A percentile compares a stretch with the other conserved stretches of the same genome.
Evolutionary conservation across 148 eudicot species (phyloP).

Genomic region (Diospyros kaki): DNA sequence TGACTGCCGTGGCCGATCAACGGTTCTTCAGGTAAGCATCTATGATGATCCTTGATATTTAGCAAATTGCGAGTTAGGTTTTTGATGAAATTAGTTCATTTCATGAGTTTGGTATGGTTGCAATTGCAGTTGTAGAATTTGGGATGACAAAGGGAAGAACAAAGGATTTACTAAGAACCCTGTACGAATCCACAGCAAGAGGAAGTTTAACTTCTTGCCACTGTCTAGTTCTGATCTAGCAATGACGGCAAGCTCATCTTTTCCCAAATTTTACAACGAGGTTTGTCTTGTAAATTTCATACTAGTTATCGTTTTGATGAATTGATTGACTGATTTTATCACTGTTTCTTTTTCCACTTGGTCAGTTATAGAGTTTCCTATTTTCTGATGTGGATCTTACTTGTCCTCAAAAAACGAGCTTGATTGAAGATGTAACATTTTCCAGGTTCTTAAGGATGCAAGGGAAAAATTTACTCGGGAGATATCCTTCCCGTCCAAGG

Average conservation of each 20-base stretch:
- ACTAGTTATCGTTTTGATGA: neutral
- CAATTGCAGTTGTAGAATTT: slow-evolving; percentile 20
- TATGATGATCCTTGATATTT: neutral
- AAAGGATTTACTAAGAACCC: slow-evolving; percentile 5
- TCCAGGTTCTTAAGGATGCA: slow-evolving; percentile 67
- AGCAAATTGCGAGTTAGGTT: neutral
- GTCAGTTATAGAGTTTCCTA: neutral
- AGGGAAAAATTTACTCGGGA: slow-evolving; percentile 79
- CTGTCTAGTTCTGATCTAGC: slow-evolving; percentile 29
- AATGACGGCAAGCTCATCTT: slow-evolving; percentile 28
- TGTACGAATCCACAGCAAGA: slow-evolving; percentile 20
- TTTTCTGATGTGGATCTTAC: neutral
- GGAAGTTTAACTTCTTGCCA: slow-evolving; percentile 23
- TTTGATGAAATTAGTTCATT: neutral
- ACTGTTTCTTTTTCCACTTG: neutral
- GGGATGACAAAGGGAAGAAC: slow-evolving; percentile 22
- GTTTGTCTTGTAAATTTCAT: slow-evolving; percentile 26
- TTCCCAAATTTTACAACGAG: slow-evolving; percentile 56
- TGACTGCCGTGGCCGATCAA: slow-evolving; percentile 8
- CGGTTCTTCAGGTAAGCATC: slow-evolving; percentile 19
- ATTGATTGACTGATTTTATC: neutral
- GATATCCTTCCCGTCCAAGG: slow-evolving; percentile 79
- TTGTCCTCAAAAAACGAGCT: neutral
- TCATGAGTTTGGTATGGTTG: slow-evolving; percentile 17
- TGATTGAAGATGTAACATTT: slow-evolving; percentile 14